Evolutionary conservation across 257 asterid genomes (phyloP), one percentile per base, ranked within the genome.

Genomic region (Mitragyna speciosa): DNA sequence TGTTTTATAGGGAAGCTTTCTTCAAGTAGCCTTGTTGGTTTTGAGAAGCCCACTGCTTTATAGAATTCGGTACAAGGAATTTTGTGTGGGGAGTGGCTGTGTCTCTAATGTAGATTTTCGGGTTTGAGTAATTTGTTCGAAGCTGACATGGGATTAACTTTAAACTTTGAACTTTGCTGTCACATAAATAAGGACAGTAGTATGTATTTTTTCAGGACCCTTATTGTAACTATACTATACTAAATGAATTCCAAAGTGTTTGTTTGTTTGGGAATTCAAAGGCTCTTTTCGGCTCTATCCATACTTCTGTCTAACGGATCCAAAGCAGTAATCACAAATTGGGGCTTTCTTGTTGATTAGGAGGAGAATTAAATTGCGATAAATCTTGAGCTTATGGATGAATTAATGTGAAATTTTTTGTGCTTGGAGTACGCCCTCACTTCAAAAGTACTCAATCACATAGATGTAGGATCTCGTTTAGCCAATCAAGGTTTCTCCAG

Each of bases 231-330:
- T 12, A 80, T 26, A 79, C 76, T 0, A 66, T 26, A 79, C 75
- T 61, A 8, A 83, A 85, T 74, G 11, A 83, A 85, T 74, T 84
- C 84, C 96, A 87, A 75, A 63, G 82, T 92, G 96, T 87, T 86
- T 70, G 83, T 77, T 82, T 83, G 87, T 83, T 88, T 64, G 74
- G 82, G 82, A 84, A 87, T 26, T 51, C 77, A 33, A 83, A 83
- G 79, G 69, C 72, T 67, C 65, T 75, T 68, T 88, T 86, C 82
- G 86, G 83, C 84, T 90, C 85, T 81, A 89, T 80, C 88, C 80
- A 86, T 49, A 78, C 80, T 77, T 58, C 19, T 91, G 95, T 89
- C 95, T 81, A 78, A 85, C 80, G 87, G 78, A 84, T 72, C 82
- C 64, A 83, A 82, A 86, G 87, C 97, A 85, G 58, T 39, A 73